Conservation (phyloP, 2,329 filamentous ascomycete genomes). For the Huntiella savannae region DNA sequence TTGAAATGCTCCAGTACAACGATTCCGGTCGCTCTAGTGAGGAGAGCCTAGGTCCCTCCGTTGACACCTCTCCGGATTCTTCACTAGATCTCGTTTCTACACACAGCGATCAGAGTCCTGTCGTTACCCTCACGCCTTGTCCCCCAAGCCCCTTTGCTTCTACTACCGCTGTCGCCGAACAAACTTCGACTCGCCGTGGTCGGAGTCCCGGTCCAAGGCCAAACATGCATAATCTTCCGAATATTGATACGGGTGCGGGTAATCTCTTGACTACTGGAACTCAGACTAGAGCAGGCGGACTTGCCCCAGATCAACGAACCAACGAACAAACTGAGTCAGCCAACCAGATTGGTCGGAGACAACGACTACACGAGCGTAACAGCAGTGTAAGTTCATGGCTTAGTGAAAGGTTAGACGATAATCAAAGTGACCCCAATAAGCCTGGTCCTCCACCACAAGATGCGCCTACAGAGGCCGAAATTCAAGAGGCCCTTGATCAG, state of each 20-base stretch:
- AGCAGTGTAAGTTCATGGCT: slow-evolving; percentile 33
- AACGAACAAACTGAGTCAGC: slow-evolving; percentile 21
- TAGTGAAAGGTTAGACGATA: not conserved
- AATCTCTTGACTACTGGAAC: not conserved
- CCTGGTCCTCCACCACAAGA: not conserved
- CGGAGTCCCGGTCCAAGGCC: slow-evolving; percentile 1
- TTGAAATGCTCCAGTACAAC: too few species aligned
- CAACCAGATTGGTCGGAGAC: slow-evolving; percentile 27
- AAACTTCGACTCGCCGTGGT: not conserved
- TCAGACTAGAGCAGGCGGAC: not conserved
- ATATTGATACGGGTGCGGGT: not conserved
- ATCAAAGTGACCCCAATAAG: not conserved
- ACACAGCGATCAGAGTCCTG: not conserved
- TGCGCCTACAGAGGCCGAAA: not conserved
- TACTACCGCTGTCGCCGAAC: not conserved
- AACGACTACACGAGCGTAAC: slow-evolving; percentile 28
- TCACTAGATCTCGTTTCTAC: not conserved
- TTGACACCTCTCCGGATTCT: not conserved
- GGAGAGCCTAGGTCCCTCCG: not conserved
- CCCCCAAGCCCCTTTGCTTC: not conserved
- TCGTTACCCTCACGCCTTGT: not conserved
- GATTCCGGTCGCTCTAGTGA: not conserved
- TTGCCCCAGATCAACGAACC: slow-evolving; percentile 5
- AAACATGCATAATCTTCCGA: slow-evolving; percentile 4
- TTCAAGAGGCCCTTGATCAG: not conserved